Conservation (phyloP, 129 eudicot genomes). For the Apium graveolens region DNA sequence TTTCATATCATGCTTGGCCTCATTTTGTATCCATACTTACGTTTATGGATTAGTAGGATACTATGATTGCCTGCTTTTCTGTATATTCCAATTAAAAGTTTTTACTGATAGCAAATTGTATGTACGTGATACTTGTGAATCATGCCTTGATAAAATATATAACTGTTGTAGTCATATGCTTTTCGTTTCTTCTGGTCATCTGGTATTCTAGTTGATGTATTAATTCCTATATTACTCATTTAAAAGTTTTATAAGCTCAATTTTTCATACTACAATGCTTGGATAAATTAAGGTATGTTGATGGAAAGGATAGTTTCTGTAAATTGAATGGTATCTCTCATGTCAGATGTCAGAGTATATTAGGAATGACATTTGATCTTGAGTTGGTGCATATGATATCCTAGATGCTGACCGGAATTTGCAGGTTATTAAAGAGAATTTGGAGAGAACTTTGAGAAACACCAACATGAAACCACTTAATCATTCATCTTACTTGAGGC, state of each 20-base stretch:
- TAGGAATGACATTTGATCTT: not conserved
- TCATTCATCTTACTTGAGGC: slow-evolving; percentile 72
- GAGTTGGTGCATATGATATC: not conserved
- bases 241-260: not conserved
- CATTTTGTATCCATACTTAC: not conserved
- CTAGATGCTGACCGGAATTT: not conserved
- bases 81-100: not conserved
- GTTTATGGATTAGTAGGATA: not conserved
- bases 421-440: slow-evolving; percentile 82
- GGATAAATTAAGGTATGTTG: not conserved
- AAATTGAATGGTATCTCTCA: not conserved
- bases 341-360: not conserved
- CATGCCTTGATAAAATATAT: not conserved
- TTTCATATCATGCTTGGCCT: not conserved
- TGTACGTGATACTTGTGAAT: not conserved
- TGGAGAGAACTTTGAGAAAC: slow-evolving; percentile 81
- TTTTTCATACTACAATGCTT: not conserved
- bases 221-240: no score
- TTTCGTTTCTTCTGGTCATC: slow-evolving; percentile 7
- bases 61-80: not conserved
- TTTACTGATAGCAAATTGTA: not conserved
- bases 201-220: no score
- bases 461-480: slow-evolving; percentile 88
- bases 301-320: not conserved
- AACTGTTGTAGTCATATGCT: not conserved